These are phyloP conservation scores for Vaucheria bursata DNA, from an alignment of 352 stramenopile species.

Conservation along the genomic window DNA sequence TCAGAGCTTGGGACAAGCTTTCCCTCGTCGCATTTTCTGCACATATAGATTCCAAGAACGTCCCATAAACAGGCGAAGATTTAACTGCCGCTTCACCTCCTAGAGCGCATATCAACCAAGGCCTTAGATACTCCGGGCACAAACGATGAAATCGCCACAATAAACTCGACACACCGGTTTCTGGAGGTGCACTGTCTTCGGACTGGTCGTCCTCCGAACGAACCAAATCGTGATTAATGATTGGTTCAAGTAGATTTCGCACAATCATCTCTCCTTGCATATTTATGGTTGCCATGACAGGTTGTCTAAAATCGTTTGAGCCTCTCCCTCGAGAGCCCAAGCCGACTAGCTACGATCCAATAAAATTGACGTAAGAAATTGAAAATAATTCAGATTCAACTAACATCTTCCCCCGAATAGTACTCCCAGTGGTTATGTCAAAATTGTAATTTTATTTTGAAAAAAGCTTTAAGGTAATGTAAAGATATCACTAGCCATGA, in stretches of 20 bases:
- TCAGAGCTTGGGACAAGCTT: neutral
- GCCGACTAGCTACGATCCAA: neutral
- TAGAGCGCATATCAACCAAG: too few relatives aligned
- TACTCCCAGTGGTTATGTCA: neutral
- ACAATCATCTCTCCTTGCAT: neutral
- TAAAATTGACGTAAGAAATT: neutral
- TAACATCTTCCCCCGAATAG: neutral
- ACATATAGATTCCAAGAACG: neutral
- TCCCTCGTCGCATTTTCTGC: neutral
- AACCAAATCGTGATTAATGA: neutral
- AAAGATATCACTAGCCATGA: neutral
- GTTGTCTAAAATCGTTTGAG: neutral
- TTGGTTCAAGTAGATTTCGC: neutral
- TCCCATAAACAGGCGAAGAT: too few relatives aligned
- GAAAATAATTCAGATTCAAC: neutral
- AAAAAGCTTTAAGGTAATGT: neutral
- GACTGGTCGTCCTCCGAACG: too few relatives aligned
- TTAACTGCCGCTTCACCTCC: too few relatives aligned
- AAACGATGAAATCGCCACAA: too few relatives aligned
- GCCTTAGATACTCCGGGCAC: too few relatives aligned
- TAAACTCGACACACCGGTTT: too few relatives aligned
- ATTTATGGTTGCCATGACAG: neutral
- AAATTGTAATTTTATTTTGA: neutral
- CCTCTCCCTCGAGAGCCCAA: neutral
- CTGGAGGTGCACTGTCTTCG: too few relatives aligned